Conservation (phyloP, 1,139 yeast genomes). For the Insectozyma bohioensis region DNA sequence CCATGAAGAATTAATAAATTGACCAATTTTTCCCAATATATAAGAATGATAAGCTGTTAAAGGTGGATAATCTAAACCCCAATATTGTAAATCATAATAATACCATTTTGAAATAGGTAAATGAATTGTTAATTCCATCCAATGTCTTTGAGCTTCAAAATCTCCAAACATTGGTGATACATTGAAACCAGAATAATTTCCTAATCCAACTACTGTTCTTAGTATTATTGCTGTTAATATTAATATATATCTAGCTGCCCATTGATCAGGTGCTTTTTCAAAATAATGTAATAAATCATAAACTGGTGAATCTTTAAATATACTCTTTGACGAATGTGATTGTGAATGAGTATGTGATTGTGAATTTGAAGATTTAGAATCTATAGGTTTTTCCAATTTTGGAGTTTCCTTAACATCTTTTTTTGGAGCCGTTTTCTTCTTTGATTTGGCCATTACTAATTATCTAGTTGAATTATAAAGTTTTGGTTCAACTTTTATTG, state of each 20-base stretch:
- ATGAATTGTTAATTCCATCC: conserved; percentile 89
- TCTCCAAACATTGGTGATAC: conserved; percentile 87
- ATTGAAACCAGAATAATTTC: conserved; percentile 74
- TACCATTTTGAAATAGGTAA: conserved; percentile 83
- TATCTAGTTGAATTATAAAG: too few species aligned
- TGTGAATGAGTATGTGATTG: too few species aligned
- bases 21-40: conserved; percentile 72
- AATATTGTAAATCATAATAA: conserved; percentile 81
- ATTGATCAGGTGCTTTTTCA: conserved; percentile 72
- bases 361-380: conserved; percentile 1
- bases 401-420: neutral
- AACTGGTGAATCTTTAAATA: conserved; percentile 33
- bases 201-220: conserved; percentile 84
- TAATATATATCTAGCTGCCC: conserved; percentile 83
- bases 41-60: conserved; percentile 92
- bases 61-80: conserved; percentile 99
- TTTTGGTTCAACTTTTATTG: too few species aligned
- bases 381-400: conserved; percentile 1
- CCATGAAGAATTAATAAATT: conserved; percentile 65
- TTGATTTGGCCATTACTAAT: conserved; percentile 14
- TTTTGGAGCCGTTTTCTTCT: conserved; percentile 8
- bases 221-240: conserved; percentile 73
- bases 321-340: too few species aligned
- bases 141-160: conserved; percentile 97
- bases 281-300: conserved; percentile 41